Conservation (phyloP, 2,329 filamentous ascomycete genomes). For the Pestalotiopsis sp. region DNA sequence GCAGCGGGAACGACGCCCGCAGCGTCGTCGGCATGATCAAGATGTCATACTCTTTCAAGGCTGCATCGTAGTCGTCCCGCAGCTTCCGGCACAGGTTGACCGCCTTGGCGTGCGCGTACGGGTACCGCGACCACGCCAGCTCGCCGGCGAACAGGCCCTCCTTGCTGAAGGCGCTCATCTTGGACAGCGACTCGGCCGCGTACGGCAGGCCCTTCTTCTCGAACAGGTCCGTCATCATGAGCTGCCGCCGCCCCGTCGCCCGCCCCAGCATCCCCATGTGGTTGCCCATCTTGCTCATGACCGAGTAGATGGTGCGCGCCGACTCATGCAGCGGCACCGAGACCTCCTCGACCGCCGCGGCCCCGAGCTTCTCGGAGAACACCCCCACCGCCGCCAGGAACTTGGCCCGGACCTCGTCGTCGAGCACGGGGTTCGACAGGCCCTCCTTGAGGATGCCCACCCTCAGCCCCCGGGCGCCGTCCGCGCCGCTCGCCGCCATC, state of each 20-base stretch:
- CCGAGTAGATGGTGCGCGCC: slow-evolving; percentile 23
- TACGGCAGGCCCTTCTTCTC: slow-evolving; percentile 39
- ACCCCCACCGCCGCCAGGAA: slow-evolving; percentile 29
- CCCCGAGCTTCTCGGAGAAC: slow-evolving; percentile 27
- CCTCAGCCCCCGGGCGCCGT: slow-evolving; percentile 25
- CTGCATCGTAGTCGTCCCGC: slow-evolving; percentile 27
- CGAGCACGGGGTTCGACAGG: slow-evolving; percentile 26
- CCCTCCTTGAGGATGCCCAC: slow-evolving; percentile 34
- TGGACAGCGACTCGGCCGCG: slow-evolving; percentile 29
- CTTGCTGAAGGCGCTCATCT: slow-evolving; percentile 18
- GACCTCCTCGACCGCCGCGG: slow-evolving; percentile 26
- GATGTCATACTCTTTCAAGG: slow-evolving; percentile 26
- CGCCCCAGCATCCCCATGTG: slow-evolving; percentile 35
- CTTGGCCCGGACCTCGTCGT: slow-evolving; percentile 24
- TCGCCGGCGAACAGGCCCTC: slow-evolving; percentile 16
- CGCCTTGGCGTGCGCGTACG: slow-evolving; percentile 20
- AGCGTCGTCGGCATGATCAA: slow-evolving; percentile 31
- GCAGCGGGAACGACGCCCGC: slow-evolving; percentile 18
- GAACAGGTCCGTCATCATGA: slow-evolving; percentile 33
- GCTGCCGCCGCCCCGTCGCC: slow-evolving; percentile 23
- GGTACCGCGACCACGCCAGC: slow-evolving; percentile 12
- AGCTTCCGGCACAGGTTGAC: slow-evolving; percentile 27
- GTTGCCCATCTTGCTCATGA: slow-evolving; percentile 31
- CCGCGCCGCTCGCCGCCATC: background rate
- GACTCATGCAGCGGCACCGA: slow-evolving; percentile 32